Evolutionary conservation across 2,329 filamentous ascomycete genomes (phyloP), one percentile per base, ranked within the genome.

Genomic region (Metarhizium robertsii): DNA sequence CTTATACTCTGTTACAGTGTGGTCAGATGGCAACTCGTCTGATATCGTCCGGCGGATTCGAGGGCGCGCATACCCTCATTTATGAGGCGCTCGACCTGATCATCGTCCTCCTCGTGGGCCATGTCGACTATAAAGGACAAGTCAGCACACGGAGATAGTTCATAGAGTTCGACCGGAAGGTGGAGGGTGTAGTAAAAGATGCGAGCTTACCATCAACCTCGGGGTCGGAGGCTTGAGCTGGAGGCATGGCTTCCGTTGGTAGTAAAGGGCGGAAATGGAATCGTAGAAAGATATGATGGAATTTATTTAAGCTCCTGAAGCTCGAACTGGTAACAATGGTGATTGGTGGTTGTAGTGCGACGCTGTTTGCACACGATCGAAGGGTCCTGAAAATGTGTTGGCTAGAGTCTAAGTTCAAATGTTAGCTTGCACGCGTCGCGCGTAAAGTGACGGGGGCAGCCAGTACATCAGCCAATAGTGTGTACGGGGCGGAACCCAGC

Each of bases 21-120:
- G 16, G 32, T 56, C 42, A 56, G 52, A 29, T 4, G 4, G 25
- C 32, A 10, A 46, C n/a, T 13, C 49, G 2, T 40, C 29, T 49
- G 18, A 38, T 20, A n/a, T 45, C 14, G 11, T 34, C 42, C 6
- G 30, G 20, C 42, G 38, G 6, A 34, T 14, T 20, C 51, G 16
- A 48, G 6, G 43, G 6, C 25, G 42, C 11, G 20, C 52, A 52
- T 75, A 87, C 87, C 88, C 77, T 99, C 94, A 64, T 97, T 97
- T 73, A 97, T 91, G 58, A 95, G 79, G 73, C 95, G 91, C 73
- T 95, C 87, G 67, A 89, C 85, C 62, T 83, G 74, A 67, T 88
- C 79, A 68, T 86, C 79, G 57, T 88, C 85, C 53, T 89, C 87
- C 57, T 91, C 86, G 58, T 84, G 79, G 50, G 57, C 62, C 69